These are phyloP conservation scores for Cercospora janseana DNA, from an alignment of 2,329 filamentous ascomycete genomes.

Conservation along the genomic window DNA sequence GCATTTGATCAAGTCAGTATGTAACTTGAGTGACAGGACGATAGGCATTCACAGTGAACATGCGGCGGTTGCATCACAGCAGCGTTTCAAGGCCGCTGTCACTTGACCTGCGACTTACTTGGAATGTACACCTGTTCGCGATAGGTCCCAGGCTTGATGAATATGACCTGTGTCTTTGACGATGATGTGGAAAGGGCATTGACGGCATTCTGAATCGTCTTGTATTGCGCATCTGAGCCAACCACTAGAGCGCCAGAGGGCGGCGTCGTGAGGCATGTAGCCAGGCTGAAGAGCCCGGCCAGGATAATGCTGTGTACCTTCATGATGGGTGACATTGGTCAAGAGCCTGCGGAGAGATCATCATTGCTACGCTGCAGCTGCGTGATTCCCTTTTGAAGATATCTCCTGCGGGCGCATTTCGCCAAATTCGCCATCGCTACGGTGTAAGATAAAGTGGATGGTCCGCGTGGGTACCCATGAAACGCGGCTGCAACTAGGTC, in stretches of 20 bases:
- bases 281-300: conserved; percentile 22
- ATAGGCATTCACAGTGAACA: no score
- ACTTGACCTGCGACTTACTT: conserved; percentile 26
- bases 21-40: not conserved
- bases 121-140: conserved; percentile 59
- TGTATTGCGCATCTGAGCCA: conserved; percentile 42
- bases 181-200: conserved; percentile 56
- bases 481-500: no score
- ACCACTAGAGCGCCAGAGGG: conserved; percentile 55
- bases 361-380: no score
- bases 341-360: no score
- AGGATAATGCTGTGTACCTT: conserved; percentile 15
- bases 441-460: no score
- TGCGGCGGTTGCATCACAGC: no score
- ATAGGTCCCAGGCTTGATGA: conserved; percentile 62
- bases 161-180: conserved; percentile 57
- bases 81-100: not conserved
- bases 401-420: no score
- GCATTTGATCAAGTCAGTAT: not conserved
- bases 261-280: conserved; percentile 41
- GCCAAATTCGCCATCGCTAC: no score
- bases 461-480: no score
- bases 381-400: no score
- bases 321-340: no score
- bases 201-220: conserved; percentile 57